Evolutionary conservation across 352 stramenopile species (phyloP).

Genomic region (Blastocystis sp.): DNA sequence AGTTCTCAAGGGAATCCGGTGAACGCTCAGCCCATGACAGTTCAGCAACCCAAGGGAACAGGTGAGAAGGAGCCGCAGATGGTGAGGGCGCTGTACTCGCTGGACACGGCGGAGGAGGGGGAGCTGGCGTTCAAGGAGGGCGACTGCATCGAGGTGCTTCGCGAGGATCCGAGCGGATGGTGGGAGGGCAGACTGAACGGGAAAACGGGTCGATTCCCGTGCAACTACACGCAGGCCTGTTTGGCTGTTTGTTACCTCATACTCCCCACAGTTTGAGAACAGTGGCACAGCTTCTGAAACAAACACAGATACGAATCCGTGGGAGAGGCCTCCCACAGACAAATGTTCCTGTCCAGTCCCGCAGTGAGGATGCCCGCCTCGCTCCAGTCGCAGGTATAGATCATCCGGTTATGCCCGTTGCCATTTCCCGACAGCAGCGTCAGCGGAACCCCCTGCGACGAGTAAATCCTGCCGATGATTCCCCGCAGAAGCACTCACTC

Average conservation of each 20-base stretch:
- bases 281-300: background rate
- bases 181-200: slow-evolving; percentile 70
- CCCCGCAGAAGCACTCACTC: background rate
- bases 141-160: slow-evolving; percentile 65
- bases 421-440: slow-evolving; percentile 51
- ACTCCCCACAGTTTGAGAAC: too few species aligned
- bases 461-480: slow-evolving; percentile 35
- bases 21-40: too few species aligned
- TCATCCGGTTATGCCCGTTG: slow-evolving; percentile 57
- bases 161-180: slow-evolving; percentile 70
- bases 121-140: slow-evolving; percentile 69
- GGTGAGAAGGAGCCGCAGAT: background rate
- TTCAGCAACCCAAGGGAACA: too few species aligned
- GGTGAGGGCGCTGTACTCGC: slow-evolving; percentile 30
- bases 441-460: slow-evolving; percentile 48
- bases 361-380: slow-evolving; percentile 39
- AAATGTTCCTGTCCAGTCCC: slow-evolving; percentile 34
- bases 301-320: slow-evolving; percentile 21
- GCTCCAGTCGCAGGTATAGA: slow-evolving; percentile 48
- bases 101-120: slow-evolving; percentile 41
- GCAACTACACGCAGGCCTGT: slow-evolving; percentile 69
- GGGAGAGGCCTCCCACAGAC: background rate
- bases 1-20: too few species aligned
- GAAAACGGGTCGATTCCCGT: slow-evolving; percentile 68
- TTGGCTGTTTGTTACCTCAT: background rate